A percentile compares a stretch with the other conserved stretches of the same genome.
phyloP scores from a whole-genome alignment of 768 basidiomycete genomes.

The Cubamyces lactineus region DNA sequence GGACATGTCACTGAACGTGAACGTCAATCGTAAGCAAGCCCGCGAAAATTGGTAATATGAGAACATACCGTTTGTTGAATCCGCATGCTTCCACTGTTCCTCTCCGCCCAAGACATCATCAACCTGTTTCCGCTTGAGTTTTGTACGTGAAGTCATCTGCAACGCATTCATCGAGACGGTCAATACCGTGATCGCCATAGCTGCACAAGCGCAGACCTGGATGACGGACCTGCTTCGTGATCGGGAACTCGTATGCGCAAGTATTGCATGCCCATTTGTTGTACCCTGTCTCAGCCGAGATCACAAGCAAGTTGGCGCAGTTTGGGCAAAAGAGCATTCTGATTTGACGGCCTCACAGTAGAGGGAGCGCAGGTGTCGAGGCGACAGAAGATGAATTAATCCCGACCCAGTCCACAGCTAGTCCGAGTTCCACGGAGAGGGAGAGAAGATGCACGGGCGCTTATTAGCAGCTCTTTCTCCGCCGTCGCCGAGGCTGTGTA shows the following conservation, averaged over 20 bases:
- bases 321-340: slow-evolving; percentile 93
- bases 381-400: not conserved
- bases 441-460: not conserved
- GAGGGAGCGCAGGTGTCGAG: not conserved
- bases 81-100: slow-evolving; percentile 93
- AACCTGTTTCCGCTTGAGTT: slow-evolving; percentile 84
- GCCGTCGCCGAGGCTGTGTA: too few relatives aligned
- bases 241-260: slow-evolving; percentile 95
- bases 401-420: not conserved
- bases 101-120: slow-evolving; percentile 97
- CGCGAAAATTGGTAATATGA: not conserved
- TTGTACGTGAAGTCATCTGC: slow-evolving; percentile 92
- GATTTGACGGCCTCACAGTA: not conserved
- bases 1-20: slow-evolving; percentile 49
- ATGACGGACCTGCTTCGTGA: slow-evolving; percentile 71
- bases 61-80: slow-evolving; percentile 73
- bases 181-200: too few relatives aligned
- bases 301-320: slow-evolving; percentile 85
- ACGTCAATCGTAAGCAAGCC: not conserved
- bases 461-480: too few relatives aligned
- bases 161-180: not conserved
- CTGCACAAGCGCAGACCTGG: not conserved
- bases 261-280: slow-evolving; percentile 95
- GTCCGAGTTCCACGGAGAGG: slow-evolving; percentile 4
- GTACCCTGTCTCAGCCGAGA: slow-evolving; percentile 75